A percentile compares a stretch with the other conserved stretches of the same genome.
Evolutionary conservation across 2,329 filamentous ascomycete species (phyloP).

Genomic region (Hawksworthiomyces lignivorus): DNA sequence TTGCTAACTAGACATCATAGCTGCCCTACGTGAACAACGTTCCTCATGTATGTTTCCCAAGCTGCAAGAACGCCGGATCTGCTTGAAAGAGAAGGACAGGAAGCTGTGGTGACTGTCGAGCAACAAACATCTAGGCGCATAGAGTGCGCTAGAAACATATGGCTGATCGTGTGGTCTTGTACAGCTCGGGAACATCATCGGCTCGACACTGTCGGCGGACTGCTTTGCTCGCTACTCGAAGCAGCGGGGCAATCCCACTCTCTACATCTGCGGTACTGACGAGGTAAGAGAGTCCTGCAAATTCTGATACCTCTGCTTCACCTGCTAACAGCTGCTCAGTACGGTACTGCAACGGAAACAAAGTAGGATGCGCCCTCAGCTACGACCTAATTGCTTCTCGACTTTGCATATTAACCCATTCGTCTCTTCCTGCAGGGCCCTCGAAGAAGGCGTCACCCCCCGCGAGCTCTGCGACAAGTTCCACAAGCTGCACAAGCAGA

Average conservation of each 20-base stretch:
- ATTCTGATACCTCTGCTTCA: not conserved
- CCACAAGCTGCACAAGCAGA: constrained; percentile 76
- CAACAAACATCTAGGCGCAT: no score
- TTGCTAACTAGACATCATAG: constrained; percentile 6
- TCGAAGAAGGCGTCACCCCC: constrained; percentile 73
- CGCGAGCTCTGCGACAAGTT: constrained; percentile 85
- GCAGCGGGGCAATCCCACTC: constrained; percentile 67
- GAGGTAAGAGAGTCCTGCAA: constrained; percentile 12
- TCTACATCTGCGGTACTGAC: constrained; percentile 67
- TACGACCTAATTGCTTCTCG: no score
- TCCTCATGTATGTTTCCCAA: constrained; percentile 46
- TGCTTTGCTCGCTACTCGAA: constrained; percentile 78
- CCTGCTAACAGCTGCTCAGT: constrained; percentile 28
- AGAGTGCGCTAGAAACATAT: no score
- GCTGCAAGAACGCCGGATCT: not conserved
- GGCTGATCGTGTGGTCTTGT: no score
- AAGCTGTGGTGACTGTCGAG: no score
- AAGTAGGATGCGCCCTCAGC: constrained; percentile 42
- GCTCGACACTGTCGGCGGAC: constrained; percentile 80
- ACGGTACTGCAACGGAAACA: constrained; percentile 91
- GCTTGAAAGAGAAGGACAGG: no score
- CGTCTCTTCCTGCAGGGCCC: no score
- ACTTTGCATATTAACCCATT: no score
- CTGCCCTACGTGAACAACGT: constrained; percentile 48
- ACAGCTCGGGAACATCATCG: constrained; percentile 71